These are phyloP conservation scores for Willaertia magna DNA, from an alignment of 208 protist species.

Conservation along the genomic window DNA sequence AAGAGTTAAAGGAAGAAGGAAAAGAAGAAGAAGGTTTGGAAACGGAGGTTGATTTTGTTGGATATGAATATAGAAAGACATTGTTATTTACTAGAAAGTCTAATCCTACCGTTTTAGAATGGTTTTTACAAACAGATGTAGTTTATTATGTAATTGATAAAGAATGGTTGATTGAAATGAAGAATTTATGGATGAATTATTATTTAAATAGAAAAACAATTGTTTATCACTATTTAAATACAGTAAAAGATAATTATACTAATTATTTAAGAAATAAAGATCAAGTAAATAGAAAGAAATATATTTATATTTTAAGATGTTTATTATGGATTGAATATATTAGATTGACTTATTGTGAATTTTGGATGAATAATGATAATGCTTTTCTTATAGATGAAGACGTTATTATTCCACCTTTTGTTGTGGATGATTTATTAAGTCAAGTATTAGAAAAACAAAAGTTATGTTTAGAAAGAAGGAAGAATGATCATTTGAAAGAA, in stretches of 20 bases:
- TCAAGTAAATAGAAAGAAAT: conserved; percentile 4
- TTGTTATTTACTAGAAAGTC: neutral
- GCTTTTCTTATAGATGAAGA: neutral
- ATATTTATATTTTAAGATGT: neutral
- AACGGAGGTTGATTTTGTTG: neutral
- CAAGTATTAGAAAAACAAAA: neutral
- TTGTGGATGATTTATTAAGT: neutral
- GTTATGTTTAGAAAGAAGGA: neutral
- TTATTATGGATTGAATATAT: neutral
- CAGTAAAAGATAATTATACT: neutral
- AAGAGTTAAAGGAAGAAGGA: neutral
- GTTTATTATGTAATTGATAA: neutral
- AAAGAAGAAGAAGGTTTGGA: neutral
- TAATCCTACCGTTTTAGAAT: neutral
- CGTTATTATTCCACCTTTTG: neutral
- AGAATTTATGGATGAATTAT: neutral
- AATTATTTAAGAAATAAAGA: neutral
- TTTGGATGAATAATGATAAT: neutral
- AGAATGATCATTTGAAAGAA: neutral
- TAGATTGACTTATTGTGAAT: neutral
- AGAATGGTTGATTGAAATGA: neutral
- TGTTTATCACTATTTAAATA: neutral
- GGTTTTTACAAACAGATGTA: neutral
- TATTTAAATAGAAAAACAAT: neutral
- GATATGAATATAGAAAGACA: neutral